A percentile compares a stretch with the other conserved stretches of the same genome.
phyloP scores from a whole-genome alignment of 306 rosid species.

The Fragaria vesca region DNA sequence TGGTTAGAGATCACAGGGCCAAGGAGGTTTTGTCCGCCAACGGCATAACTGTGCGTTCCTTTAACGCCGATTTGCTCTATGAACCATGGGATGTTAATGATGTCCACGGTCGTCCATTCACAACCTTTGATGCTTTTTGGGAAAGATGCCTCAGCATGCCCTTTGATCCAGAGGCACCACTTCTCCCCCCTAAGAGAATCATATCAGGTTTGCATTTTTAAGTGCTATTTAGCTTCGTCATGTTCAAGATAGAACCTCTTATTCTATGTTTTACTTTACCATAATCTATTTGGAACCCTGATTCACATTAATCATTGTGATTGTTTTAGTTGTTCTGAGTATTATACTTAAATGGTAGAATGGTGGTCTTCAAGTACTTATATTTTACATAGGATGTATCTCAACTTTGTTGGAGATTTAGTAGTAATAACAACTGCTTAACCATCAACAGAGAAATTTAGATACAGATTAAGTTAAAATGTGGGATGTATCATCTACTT shows the following conservation, averaged over 20 bases:
- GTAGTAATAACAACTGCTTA: not conserved
- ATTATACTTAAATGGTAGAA: not conserved
- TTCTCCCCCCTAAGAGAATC: constrained; percentile 95
- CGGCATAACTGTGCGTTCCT: constrained; percentile 84
- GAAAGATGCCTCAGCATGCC: constrained; percentile 99
- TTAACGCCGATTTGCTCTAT: constrained; percentile 88
- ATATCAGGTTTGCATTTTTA: constrained; percentile 55
- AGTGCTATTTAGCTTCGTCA: not conserved
- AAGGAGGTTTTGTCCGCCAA: constrained; percentile 80
- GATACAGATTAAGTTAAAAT: not conserved
- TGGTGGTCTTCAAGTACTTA: not conserved
- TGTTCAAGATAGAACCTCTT: not conserved
- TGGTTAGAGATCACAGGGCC: constrained; percentile 80
- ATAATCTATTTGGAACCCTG: not conserved
- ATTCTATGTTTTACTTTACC: not conserved
- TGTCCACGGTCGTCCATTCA: constrained; percentile 74
- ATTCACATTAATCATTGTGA: constrained; percentile 6
- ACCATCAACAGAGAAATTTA: not conserved
- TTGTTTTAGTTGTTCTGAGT: not conserved
- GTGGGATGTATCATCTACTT: not conserved
- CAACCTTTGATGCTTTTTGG: constrained; percentile 89
- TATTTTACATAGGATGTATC: not conserved
- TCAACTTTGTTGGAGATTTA: not conserved
- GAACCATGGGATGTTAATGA: constrained; percentile 99
- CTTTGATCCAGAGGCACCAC: constrained; percentile 94